Evolutionary conservation across 345 rosid species (phyloP).

Genomic region (Streptanthus diversifolius): DNA sequence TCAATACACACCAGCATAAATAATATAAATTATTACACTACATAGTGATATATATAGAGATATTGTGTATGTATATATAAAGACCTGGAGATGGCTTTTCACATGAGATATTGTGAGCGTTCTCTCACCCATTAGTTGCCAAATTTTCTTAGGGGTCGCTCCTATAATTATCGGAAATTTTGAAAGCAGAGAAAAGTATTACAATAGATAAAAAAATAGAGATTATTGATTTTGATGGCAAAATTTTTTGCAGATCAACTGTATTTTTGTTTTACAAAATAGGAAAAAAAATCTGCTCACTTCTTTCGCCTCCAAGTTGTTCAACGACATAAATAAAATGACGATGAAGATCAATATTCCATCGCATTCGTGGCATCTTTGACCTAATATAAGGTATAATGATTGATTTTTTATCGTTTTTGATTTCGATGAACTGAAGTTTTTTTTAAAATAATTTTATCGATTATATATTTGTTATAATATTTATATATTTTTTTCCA

Average conservation of each 20-base stretch:
- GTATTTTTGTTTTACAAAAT: background rate
- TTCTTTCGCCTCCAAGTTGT: slow-evolving; percentile 55
- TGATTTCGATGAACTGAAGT: background rate
- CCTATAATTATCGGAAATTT: too few relatives aligned
- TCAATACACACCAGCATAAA: background rate
- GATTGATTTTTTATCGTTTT: background rate
- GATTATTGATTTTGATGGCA: background rate
- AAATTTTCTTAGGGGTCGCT: slow-evolving; percentile 65
- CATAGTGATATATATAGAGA: background rate
- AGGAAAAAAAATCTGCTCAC: slow-evolving; percentile 32
- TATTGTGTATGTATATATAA: background rate
- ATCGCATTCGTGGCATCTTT: slow-evolving; percentile 50
- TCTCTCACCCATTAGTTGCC: slow-evolving; percentile 52
- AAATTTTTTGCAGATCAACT: background rate
- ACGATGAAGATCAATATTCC: slow-evolving; percentile 38
- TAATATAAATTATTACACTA: background rate
- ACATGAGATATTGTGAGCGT: slow-evolving; percentile 62
- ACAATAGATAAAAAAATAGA: background rate
- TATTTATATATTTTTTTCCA: background rate
- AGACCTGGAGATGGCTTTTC: slow-evolving; percentile 72
- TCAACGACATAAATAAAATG: slow-evolving; percentile 50
- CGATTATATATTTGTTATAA: background rate
- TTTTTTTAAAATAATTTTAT: too few relatives aligned
- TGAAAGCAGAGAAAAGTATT: background rate
- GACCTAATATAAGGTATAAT: slow-evolving; percentile 36